Conservation (phyloP, 2,329 filamentous ascomycete species). For the Cercospora beticola region DNA sequence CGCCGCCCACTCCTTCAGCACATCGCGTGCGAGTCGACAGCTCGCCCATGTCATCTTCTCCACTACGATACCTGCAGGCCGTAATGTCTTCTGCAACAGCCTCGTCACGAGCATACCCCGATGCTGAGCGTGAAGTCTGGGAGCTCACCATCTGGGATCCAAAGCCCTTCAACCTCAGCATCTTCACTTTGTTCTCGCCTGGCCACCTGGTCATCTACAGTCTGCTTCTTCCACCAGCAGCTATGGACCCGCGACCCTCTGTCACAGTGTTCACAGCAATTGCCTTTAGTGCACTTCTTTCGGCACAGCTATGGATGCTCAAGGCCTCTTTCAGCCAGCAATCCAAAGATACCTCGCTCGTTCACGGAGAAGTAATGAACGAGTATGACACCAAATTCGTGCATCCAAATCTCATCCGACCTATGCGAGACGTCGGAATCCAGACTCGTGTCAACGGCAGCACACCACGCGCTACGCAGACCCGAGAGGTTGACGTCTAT, state of each 20-base stretch:
- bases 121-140: constrained; percentile 85
- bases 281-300: constrained; percentile 72
- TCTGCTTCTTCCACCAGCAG: constrained; percentile 76
- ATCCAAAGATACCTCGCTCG: constrained; percentile 75
- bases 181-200: constrained; percentile 91
- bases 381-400: constrained; percentile 98
- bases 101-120: constrained; percentile 80
- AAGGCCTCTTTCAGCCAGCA: constrained; percentile 77
- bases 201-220: constrained; percentile 89
- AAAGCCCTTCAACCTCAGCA: constrained; percentile 72
- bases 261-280: constrained; percentile 81
- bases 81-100: constrained; percentile 67
- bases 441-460: constrained; percentile 60
- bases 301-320: constrained; percentile 72
- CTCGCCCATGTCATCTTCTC: constrained; percentile 73
- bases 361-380: constrained; percentile 88
- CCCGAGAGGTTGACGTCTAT: constrained; percentile 59
- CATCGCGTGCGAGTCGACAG: constrained; percentile 86
- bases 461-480: constrained; percentile 33
- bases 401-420: constrained; percentile 79
- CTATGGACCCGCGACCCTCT: constrained; percentile 77
- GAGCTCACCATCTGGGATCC: constrained; percentile 94
- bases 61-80: constrained; percentile 70
- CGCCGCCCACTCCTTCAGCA: constrained; percentile 78
- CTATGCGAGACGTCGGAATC: constrained; percentile 74